phyloP scores from a whole-genome alignment of 805 yeast genomes.

The Brettanomyces custersianus region DNA sequence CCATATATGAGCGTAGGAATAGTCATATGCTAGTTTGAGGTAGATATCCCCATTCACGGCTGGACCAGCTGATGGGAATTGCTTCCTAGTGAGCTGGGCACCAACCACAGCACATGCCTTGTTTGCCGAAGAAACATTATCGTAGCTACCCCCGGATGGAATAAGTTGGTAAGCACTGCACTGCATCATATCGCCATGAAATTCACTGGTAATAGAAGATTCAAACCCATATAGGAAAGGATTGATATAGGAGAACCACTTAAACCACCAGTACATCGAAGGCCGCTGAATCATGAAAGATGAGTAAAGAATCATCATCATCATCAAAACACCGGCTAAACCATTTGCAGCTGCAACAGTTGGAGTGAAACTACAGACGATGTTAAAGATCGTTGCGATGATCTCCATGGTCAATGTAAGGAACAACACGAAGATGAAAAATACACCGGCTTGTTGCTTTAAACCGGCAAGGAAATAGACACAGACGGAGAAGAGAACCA shows the following conservation, averaged over 20 bases:
- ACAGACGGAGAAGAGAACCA: constrained; percentile 35
- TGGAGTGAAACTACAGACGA: constrained; percentile 41
- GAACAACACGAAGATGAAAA: constrained; percentile 40
- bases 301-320: constrained; percentile 48
- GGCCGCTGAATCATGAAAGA: constrained; percentile 55
- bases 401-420: constrained; percentile 27
- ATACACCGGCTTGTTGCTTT: constrained; percentile 46
- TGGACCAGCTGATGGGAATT: constrained; percentile 21
- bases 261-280: constrained; percentile 53
- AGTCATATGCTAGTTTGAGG: constrained; percentile 36
- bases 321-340: constrained; percentile 45
- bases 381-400: constrained; percentile 43
- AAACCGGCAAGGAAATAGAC: constrained; percentile 45
- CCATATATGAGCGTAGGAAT: constrained; percentile 59
- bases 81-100: constrained; percentile 24
- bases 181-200: constrained; percentile 41
- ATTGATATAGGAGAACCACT: constrained; percentile 43
- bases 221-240: constrained; percentile 44
- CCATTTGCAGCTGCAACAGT: constrained; percentile 49
- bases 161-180: constrained; percentile 36
- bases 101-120: constrained; percentile 47
- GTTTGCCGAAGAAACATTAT: constrained; percentile 27
- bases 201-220: constrained; percentile 48
- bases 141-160: constrained; percentile 50
- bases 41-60: constrained; percentile 46